Evolutionary conservation across 441 rosid genomes (phyloP).

Genomic region (Populus hybrid): DNA sequence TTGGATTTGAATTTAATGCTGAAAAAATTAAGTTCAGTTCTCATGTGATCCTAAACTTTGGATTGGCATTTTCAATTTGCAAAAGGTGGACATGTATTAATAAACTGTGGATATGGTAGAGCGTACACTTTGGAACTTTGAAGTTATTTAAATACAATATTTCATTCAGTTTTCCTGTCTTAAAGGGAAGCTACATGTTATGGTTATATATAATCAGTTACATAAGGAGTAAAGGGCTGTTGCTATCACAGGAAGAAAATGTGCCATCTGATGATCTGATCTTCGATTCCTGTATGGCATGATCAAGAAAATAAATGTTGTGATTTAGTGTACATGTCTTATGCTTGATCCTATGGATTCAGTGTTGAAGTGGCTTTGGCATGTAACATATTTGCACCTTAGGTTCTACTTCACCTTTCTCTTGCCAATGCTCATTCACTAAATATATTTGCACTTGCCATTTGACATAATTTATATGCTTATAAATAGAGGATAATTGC

Average conservation of each 20-base stretch:
- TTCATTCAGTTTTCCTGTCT: not conserved
- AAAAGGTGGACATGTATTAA: constrained; percentile 6
- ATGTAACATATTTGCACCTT: constrained; percentile 1
- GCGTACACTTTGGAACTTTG: constrained; percentile 1
- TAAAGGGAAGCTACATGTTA: not conserved
- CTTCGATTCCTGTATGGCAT: not conserved
- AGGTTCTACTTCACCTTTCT: not conserved
- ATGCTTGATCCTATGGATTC: not conserved
- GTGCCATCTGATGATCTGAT: not conserved
- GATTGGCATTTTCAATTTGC: not conserved
- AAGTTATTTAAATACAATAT: not conserved
- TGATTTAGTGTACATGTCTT: not conserved
- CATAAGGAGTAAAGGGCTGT: not conserved
- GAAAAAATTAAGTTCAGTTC: constrained; percentile 12
- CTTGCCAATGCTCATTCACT: not conserved
- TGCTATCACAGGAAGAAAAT: not conserved
- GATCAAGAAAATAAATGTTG: not conserved
- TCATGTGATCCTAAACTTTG: constrained; percentile 6
- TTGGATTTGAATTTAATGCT: not conserved
- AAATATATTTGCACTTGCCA: not conserved
- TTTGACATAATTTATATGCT: not conserved
- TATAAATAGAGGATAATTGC: constrained; percentile 21
- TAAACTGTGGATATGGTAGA: constrained; percentile 9
- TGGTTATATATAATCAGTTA: not conserved
- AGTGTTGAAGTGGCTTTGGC: not conserved